Evolutionary conservation across 805 yeast genomes (phyloP).

Genomic region (Schwanniomyces yamadae): DNA sequence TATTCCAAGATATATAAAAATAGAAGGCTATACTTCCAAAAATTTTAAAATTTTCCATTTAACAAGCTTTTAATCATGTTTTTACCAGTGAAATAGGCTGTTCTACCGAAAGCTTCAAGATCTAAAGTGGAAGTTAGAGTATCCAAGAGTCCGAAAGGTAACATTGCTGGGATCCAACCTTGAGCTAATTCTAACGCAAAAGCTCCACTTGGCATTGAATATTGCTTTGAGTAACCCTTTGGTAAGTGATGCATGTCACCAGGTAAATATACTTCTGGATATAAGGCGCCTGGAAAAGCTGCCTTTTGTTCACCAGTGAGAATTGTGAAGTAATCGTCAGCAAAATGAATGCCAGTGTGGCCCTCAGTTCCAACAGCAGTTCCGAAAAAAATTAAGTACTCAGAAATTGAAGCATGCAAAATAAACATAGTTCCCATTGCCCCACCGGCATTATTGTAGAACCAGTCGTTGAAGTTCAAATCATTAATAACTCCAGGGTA

Average conservation of each 20-base stretch:
- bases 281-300: constrained; percentile 59
- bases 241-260: constrained; percentile 83
- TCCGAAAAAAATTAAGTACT: constrained; percentile 91
- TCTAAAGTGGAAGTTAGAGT: constrained; percentile 80
- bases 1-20: too few species aligned
- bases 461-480: constrained; percentile 80
- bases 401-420: constrained; percentile 90
- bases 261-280: constrained; percentile 73
- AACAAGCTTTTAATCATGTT: constrained; percentile 73
- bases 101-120: constrained; percentile 61
- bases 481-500: constrained; percentile 79
- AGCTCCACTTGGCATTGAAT: constrained; percentile 75
- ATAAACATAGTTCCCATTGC: constrained; percentile 98
- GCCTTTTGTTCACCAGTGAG: constrained; percentile 78
- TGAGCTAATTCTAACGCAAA: constrained; percentile 95
- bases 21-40: background rate
- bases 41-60: constrained; percentile 61
- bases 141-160: constrained; percentile 92
- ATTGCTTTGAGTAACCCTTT: constrained; percentile 79
- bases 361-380: constrained; percentile 95
- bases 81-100: constrained; percentile 70
- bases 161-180: constrained; percentile 98
- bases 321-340: constrained; percentile 96
- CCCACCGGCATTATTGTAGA: constrained; percentile 96
- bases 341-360: constrained; percentile 92